Evolutionary conservation across 75 land plant species (phyloP), one percentile per base, ranked within the genome.

Genomic region (Ceratopteris richardii): DNA sequence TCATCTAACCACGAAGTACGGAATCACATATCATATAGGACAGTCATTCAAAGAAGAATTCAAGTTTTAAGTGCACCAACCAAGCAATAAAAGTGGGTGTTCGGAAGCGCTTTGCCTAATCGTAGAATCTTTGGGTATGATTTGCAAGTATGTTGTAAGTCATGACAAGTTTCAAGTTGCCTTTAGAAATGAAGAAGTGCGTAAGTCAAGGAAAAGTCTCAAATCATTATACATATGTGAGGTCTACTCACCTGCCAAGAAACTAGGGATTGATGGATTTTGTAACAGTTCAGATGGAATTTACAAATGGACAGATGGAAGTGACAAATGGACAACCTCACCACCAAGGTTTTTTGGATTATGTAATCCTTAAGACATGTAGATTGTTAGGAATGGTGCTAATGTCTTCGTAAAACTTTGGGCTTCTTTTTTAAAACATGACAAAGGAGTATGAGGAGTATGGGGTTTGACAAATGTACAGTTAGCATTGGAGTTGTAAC

Each of bases 21-120:
- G 65, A 93, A 91, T 19, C 87, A 93, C 66, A 93, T 93, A 51
- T 91, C 97, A 13, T 91, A 93, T 69, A 79, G 97, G 67, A 80
- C 83, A 46, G 81, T 74, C 20, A 91, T 91, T 37, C 83, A 87
- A 72, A 71, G 66, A 23, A 82, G 96, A 25, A 68, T 90, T 36
- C 70, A 70, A 12, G 84, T 86, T 36, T 33, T 9, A 9, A 33
- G 7, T 33, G 37, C 37, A 4, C 9, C 9, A 33, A 4, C 37
- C 37, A 33, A 4, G 37, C 9, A 33, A n/a, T n/a, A n/a, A 85
- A n/a, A n/a, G n/a, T n/a, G n/a, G n/a, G n/a, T n/a, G n/a, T n/a
- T n/a, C n/a, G n/a, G n/a, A n/a, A n/a, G n/a, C n/a, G n/a, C n/a
- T n/a, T n/a, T n/a, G n/a, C n/a, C n/a, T n/a, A n/a, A n/a, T n/a